Evolutionary conservation across 179 eudicot species (phyloP).

Genomic region (Corrigiola litoralis): DNA sequence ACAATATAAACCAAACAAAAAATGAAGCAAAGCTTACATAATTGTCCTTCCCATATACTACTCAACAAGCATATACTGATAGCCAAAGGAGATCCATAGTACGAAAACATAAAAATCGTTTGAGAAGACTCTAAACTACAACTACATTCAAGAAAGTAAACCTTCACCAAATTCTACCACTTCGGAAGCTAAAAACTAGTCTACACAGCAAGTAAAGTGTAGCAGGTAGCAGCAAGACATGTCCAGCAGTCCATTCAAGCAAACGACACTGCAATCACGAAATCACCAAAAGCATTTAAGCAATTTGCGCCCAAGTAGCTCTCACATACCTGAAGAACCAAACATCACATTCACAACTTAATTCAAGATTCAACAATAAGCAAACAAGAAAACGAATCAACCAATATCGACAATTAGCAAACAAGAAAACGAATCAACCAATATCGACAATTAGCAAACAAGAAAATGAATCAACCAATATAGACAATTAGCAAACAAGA

Average conservation of each 20-base stretch:
- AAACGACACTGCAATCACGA: conserved; percentile 45
- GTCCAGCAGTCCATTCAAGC: conserved; percentile 39
- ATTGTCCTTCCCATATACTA: conserved; percentile 11
- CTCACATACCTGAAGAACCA: conserved; percentile 46
- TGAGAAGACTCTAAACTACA: not conserved
- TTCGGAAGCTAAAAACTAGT: conserved; percentile 15
- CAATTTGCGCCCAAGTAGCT: conserved; percentile 48
- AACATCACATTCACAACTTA: conserved; percentile 40
- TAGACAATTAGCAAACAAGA: not conserved
- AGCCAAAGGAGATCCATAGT: conserved; percentile 12
- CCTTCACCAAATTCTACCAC: conserved; percentile 25
- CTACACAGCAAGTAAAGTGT: conserved; percentile 23
- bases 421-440: not conserved
- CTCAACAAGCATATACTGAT: conserved; percentile 9
- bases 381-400: not conserved
- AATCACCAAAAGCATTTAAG: conserved; percentile 49
- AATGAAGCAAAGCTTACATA: too few relatives aligned
- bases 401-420: not conserved
- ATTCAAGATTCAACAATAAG: conserved; percentile 23
- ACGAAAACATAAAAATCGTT: conserved; percentile 7
- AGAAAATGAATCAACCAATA: not conserved
- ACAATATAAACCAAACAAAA: too few relatives aligned
- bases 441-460: too few relatives aligned
- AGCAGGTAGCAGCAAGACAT: conserved; percentile 37
- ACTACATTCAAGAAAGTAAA: too few relatives aligned